Evolutionary conservation across 139 green algal genomes (phyloP), one percentile per base, ranked within the genome.

Genomic region (Zygnema circumcarinatum): DNA sequence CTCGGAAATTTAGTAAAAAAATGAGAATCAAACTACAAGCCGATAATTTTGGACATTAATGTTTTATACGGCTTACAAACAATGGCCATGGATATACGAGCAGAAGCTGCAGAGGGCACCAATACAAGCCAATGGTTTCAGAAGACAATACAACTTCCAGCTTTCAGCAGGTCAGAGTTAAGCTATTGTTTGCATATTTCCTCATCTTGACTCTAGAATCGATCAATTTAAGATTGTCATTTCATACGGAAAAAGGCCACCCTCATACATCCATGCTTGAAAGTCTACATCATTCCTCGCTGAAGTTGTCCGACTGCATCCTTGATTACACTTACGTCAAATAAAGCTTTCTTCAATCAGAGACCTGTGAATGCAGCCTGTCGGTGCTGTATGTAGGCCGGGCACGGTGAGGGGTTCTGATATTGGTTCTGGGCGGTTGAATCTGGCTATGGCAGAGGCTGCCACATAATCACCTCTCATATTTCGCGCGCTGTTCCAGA

Each of bases 391-490:
- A 41, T 41, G 36, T 3, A 3, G 7, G 7, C 16, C 69, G 7
- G 7, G 69, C 36, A 41, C 3, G 16, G 3, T 41, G 36, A 7
- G 11, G 35, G 7, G 7, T 41, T 39, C 35, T 78, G 11, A 78
- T 22, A 11, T 78, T 78, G 69, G 69, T 52, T n/a, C 11, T 78
- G 69, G 16, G 25, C 54, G 7, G 35, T 78, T 3, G 7, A 11
- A 7, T 39, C 7, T 22, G 11, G 35, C 16, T 20, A 69, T 33
- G 38, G 35, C 67, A 88, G 82, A 22, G 82, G 82, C 16, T 88
- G 82, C 82, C 82, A 88, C 68, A 69, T 88, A 22, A 83, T 88
- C 82, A 88, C 82, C 1, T 83, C 68, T 22, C 68, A 88, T 20
- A 88, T 88, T 53, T 54, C 32, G 21, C 22, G 39, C 31, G 36